Conservation (phyloP, 768 basidiomycete genomes). For the Leucocoprinus sp. region DNA sequence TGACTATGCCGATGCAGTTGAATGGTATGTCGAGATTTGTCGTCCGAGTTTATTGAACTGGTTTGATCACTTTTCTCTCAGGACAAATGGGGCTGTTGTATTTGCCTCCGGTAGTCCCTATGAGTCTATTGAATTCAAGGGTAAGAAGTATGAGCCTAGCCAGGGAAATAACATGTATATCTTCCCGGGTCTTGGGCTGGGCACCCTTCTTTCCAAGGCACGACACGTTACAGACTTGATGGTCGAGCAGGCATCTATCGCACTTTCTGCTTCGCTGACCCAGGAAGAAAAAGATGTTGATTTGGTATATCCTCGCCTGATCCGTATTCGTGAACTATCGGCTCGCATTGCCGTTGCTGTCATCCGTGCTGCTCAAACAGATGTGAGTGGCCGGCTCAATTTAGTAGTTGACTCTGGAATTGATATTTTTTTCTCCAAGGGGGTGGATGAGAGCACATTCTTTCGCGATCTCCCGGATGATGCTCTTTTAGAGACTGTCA, state of each 20-base stretch:
- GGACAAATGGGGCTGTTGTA: constrained; percentile 58
- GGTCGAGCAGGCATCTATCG: constrained; percentile 59
- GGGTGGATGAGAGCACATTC: constrained; percentile 36
- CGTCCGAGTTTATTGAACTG: too few species aligned
- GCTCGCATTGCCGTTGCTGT: constrained; percentile 55
- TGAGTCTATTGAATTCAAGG: constrained; percentile 38
- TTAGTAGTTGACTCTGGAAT: background rate
- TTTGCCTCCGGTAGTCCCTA: constrained; percentile 75
- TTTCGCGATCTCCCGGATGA: constrained; percentile 42
- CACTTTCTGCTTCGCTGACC: constrained; percentile 49
- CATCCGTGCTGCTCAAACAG: constrained; percentile 54
- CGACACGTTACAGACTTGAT: constrained; percentile 56
- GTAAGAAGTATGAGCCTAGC: constrained; percentile 48
- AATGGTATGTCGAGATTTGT: constrained; percentile 44
- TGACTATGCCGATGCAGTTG: constrained; percentile 51
- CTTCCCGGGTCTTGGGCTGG: constrained; percentile 56
- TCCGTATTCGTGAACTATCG: constrained; percentile 59
- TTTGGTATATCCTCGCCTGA: constrained; percentile 62
- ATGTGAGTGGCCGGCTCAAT: constrained; percentile 29
- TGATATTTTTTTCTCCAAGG: constrained; percentile 20
- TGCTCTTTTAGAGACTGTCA: constrained; percentile 39
- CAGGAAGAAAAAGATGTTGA: constrained; percentile 44
- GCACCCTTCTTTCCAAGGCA: constrained; percentile 50
- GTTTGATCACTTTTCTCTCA: constrained; percentile 14
- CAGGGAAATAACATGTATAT: constrained; percentile 83